Conservation (phyloP, 192 early-diverging fungal species). For the Obelidium mucronatum region DNA sequence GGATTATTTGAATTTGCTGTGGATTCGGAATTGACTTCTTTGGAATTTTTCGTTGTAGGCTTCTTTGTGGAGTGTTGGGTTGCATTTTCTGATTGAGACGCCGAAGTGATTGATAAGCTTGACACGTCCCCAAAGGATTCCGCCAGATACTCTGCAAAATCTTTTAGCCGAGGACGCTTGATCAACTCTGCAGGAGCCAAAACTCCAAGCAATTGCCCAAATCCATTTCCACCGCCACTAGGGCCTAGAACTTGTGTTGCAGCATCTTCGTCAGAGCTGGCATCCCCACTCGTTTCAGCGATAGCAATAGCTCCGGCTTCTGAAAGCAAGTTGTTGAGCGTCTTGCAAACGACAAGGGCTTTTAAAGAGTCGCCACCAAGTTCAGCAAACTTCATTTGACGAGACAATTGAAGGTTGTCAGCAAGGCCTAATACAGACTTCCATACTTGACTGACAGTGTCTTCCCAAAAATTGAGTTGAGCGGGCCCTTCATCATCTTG, state of each 20-base stretch:
- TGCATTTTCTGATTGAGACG: background rate
- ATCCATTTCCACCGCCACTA: slow-evolving; percentile 14
- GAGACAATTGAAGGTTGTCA: background rate
- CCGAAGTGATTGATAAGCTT: background rate
- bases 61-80: background rate
- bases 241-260: background rate
- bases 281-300: background rate
- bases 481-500: slow-evolving; percentile 25
- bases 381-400: slow-evolving; percentile 29
- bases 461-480: slow-evolving; percentile 22
- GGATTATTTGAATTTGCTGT: background rate
- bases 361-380: slow-evolving; percentile 50
- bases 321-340: background rate
- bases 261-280: background rate
- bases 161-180: slow-evolving; percentile 37
- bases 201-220: slow-evolving; percentile 47
- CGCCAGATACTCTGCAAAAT: slow-evolving; percentile 37
- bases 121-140: background rate
- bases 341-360: slow-evolving; percentile 38
- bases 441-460: slow-evolving; percentile 30
- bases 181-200: slow-evolving; percentile 45
- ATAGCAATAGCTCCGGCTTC: slow-evolving; percentile 1
- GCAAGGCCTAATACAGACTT: slow-evolving; percentile 9
- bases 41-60: background rate
- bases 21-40: background rate